These are phyloP conservation scores for Paraglomus occultum DNA, from an alignment of 192 early-diverging fungal genomes.

Conservation along the genomic window DNA sequence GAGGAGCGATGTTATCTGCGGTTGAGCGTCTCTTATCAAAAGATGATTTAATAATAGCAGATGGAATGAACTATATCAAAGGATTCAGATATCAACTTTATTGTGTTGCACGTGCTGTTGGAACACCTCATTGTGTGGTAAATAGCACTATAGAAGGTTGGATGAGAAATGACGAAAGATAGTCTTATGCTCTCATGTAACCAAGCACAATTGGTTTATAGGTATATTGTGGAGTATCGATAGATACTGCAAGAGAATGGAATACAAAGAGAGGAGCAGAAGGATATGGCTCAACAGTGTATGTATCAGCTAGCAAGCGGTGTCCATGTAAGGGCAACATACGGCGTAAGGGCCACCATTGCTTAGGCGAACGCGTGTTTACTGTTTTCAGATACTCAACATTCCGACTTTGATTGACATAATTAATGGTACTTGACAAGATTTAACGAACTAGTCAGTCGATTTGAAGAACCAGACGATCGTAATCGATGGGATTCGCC, in stretches of 20 bases:
- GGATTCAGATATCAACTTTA: slow-evolving; percentile 97
- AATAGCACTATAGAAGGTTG: slow-evolving; percentile 6
- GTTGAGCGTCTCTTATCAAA: slow-evolving; percentile 82
- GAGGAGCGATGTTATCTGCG: slow-evolving; percentile 82
- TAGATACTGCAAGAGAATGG: slow-evolving; percentile 51
- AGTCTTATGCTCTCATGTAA: too few species aligned
- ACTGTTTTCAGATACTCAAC: slow-evolving; percentile 14
- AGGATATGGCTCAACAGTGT: slow-evolving; percentile 46
- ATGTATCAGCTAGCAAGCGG: slow-evolving; percentile 22
- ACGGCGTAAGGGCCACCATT: too few species aligned
- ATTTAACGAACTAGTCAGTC: slow-evolving; percentile 76
- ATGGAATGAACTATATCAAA: slow-evolving; percentile 98
- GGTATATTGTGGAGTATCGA: slow-evolving; percentile 64
- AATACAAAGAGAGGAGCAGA: slow-evolving; percentile 45
- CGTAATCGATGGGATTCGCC: slow-evolving; percentile 95
- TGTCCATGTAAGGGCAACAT: too few species aligned
- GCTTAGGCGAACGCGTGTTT: slow-evolving; percentile 26
- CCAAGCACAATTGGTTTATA: slow-evolving; percentile 9
- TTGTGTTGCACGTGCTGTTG: slow-evolving; percentile 79
- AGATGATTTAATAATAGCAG: slow-evolving; percentile 88
- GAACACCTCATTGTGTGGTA: slow-evolving; percentile 85
- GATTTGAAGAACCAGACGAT: slow-evolving; percentile 95
- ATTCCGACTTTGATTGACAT: slow-evolving; percentile 23
- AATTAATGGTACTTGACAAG: slow-evolving; percentile 45
- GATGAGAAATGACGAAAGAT: not conserved